Conservation (phyloP, 495 filamentous ascomycete species). For the Hyaloscypha hepaticicola region DNA sequence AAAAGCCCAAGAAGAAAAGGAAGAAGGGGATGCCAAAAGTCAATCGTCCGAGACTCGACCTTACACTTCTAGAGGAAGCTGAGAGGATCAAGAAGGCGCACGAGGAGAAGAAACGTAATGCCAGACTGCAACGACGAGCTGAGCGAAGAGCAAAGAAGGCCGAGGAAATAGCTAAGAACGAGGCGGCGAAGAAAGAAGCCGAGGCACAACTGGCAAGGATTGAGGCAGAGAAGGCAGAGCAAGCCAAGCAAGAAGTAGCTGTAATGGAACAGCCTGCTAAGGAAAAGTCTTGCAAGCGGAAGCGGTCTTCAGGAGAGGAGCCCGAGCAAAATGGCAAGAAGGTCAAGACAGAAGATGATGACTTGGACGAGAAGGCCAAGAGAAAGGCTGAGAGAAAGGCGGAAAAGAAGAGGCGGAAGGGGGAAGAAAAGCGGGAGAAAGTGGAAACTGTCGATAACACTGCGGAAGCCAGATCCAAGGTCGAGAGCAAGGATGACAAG, state of each 20-base stretch:
- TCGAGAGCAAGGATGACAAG: conserved; percentile 21
- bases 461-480: background rate
- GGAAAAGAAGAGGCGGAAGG: conserved; percentile 1
- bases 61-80: background rate
- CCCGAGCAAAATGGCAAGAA: conserved; percentile 23
- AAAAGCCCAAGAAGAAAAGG: background rate
- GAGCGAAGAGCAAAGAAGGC: background rate
- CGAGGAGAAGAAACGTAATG: conserved; percentile 15
- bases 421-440: conserved; percentile 10
- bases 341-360: conserved; percentile 13
- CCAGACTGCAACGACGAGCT: background rate
- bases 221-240: conserved; percentile 4
- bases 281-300: conserved; percentile 6
- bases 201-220: background rate
- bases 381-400: conserved; percentile 21
- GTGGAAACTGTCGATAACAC: background rate
- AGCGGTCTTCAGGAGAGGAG: conserved; percentile 6
- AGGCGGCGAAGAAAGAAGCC: background rate
- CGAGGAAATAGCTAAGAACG: background rate
- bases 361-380: conserved; percentile 18
- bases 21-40: background rate
- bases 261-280: background rate
- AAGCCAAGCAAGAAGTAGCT: conserved; percentile 5
- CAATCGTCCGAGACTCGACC: background rate
- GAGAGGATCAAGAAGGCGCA: background rate